phyloP scores from a whole-genome alignment of 306 rosid species.

The Pterocarpus macrocarpus region DNA sequence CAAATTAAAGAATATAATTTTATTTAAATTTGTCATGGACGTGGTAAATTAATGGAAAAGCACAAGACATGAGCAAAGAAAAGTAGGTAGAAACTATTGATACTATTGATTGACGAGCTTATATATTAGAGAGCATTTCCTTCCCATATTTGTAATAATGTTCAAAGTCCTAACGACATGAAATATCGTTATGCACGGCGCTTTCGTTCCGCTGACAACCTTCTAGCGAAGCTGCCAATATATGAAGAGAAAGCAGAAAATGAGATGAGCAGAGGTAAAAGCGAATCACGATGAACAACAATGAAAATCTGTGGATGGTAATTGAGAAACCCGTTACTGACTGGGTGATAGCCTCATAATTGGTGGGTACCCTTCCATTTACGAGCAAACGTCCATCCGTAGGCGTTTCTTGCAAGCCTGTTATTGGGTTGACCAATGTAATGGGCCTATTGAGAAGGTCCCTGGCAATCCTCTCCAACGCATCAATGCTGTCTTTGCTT shows the following conservation, averaged over 20 bases:
- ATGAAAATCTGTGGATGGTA: not conserved
- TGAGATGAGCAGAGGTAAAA: not conserved
- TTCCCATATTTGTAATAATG: not conserved
- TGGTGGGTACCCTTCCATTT: constrained; percentile 13
- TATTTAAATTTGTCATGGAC: not conserved
- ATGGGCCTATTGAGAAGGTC: not conserved
- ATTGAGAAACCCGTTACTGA: not conserved
- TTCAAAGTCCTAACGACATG: not conserved
- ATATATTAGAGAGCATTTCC: too few relatives aligned
- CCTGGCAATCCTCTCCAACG: not conserved
- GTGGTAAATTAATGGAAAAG: not conserved
- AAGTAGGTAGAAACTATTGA: too few relatives aligned
- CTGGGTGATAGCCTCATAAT: not conserved
- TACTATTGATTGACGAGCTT: not conserved
- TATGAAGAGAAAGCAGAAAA: not conserved
- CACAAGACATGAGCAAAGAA: too few relatives aligned
- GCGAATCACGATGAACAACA: not conserved
- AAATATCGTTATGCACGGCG: not conserved
- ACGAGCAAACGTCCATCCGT: not conserved
- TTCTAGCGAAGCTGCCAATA: constrained; percentile 21
- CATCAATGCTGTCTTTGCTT: not conserved
- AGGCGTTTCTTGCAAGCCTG: constrained; percentile 10
- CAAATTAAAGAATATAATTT: not conserved
- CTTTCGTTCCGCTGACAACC: constrained; percentile 20
- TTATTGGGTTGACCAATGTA: not conserved